These are phyloP conservation scores for Ogataea parapolymorpha DNA, from an alignment of 805 yeast genomes.

Conservation along the genomic window DNA sequence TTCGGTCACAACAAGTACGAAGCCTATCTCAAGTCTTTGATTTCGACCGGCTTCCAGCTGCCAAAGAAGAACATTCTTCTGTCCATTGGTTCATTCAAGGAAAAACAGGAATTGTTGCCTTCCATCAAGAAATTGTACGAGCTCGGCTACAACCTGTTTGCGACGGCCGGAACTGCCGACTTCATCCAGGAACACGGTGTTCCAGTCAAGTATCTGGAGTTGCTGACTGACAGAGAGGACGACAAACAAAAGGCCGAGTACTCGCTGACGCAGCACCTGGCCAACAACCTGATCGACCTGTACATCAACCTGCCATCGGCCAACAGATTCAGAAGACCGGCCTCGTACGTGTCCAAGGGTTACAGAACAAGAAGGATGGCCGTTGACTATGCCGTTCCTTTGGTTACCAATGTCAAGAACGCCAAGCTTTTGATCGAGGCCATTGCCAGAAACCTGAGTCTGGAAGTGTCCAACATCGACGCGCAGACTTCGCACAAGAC, in stretches of 20 bases:
- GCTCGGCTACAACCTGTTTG: constrained; percentile 87
- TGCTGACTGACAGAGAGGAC: constrained; percentile 62
- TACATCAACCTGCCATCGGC: constrained; percentile 96
- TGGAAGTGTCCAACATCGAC: constrained; percentile 74
- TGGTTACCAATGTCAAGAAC: constrained; percentile 95
- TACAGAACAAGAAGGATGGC: constrained; percentile 99
- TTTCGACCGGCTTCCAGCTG: constrained; percentile 91
- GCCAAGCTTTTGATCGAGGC: constrained; percentile 96
- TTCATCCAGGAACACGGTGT: constrained; percentile 92
- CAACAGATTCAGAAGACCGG: constrained; percentile 97
- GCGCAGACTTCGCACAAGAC: constrained; percentile 89
- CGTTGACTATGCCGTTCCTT: constrained; percentile 95
- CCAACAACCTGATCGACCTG: constrained; percentile 92
- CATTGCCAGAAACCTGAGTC: constrained; percentile 62
- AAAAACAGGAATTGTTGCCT: constrained; percentile 90
- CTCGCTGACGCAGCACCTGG: constrained; percentile 93
- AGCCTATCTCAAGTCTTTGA: constrained; percentile 91
- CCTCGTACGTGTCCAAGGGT: constrained; percentile 95
- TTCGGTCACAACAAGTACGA: constrained; percentile 96
- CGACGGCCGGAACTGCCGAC: constrained; percentile 99
- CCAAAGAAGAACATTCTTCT: constrained; percentile 93
- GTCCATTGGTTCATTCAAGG: constrained; percentile 95
- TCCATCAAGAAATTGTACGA: constrained; percentile 75
- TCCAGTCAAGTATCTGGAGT: constrained; percentile 94
- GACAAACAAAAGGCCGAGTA: constrained; percentile 88